Conservation (phyloP, 1,284 basidiomycete species). For the Athelia sp. region DNA sequence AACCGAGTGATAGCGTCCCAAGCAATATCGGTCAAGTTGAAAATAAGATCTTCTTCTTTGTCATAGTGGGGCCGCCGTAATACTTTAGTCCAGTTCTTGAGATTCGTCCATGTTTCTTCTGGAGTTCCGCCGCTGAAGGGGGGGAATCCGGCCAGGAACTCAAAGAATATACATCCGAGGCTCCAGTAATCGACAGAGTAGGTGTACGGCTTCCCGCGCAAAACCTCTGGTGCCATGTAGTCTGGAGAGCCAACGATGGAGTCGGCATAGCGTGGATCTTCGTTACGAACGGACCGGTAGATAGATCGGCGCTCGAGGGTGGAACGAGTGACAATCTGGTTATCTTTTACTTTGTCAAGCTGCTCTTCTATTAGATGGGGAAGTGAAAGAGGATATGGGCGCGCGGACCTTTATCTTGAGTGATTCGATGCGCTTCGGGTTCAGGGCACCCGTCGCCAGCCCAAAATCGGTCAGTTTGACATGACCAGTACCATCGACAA, state of each 20-base stretch:
- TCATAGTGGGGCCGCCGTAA: conserved; percentile 93
- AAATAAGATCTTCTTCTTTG: conserved; percentile 93
- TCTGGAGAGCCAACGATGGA: conserved; percentile 98
- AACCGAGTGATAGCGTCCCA: conserved; percentile 95
- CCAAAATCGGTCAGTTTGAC: conserved; percentile 99
- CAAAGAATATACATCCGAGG: conserved; percentile 96
- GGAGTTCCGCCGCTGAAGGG: conserved; percentile 95
- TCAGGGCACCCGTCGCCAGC: conserved; percentile 93
- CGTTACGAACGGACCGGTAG: conserved; percentile 88
- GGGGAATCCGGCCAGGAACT: conserved; percentile 96
- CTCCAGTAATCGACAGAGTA: conserved; percentile 99
- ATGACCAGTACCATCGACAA: conserved; percentile 93
- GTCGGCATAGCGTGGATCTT: conserved; percentile 93
- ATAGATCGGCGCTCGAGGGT: conserved; percentile 94
- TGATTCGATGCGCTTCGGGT: conserved; percentile 93
- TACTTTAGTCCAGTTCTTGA: conserved; percentile 97
- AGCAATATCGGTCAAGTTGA: conserved; percentile 91
- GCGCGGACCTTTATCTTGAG: conserved; percentile 81
- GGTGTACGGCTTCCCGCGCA: conserved; percentile 91
- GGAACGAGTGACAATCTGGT: conserved; percentile 85
- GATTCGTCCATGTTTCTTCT: conserved; percentile 98
- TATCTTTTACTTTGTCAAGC: conserved; percentile 97
- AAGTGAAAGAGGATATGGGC: not conserved
- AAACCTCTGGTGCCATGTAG: conserved; percentile 93
- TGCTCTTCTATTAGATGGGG: conserved; percentile 23